Base-by-base conservation (phyloP, 1,284 basidiomycete genomes). In the Ceratobasidium sp. region DNA sequence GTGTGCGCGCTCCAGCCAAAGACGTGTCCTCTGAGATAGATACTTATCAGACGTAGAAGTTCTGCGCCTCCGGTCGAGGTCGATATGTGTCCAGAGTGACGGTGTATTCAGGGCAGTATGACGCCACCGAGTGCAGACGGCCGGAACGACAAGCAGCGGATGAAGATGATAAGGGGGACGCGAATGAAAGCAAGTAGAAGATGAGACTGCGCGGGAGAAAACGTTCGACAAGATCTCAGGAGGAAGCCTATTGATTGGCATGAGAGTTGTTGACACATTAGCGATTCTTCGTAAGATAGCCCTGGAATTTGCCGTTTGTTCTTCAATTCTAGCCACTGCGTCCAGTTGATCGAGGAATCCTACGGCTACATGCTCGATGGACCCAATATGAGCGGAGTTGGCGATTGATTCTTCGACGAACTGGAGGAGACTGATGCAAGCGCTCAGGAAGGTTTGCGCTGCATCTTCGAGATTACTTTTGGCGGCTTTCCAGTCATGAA, bases 111-210 rank as follows among this genome's bases (percentile, higher is more conserved):
- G 17, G 5, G 47, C 47, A 67, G 54, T 2, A n/a, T 7, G 20
- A n/a, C 65, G 65, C 65, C 65, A 67, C 11, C 49, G 49, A 35
- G 49, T 51, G 49, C 65, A 67, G 3, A 67, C 65, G 20, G 35
- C 33, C 7, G 20, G 33, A 69, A 53, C 42, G 20, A 28, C 51
- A 54, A 47, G 3, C 7, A 69, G 4, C 20, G 37, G 33, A 31
- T 53, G 53, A 23, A 5, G 31, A 23, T 2, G 37, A 1, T 20
- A 15, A 8, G 26, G 0, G 28, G 1, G 1, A 11, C 2, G 26
- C 31, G 28, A 15, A 11, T 31, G 7, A 15, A 26, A 17, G 6
- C 11, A 28, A 23, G 23, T 37, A 28, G 31, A 15, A 26, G 51
- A 35, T 4, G 26, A 42, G 8, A 37, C 26, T 17, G 33, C 33